phyloP scores from a whole-genome alignment of 768 basidiomycete species.

The Suillus weaverae region DNA sequence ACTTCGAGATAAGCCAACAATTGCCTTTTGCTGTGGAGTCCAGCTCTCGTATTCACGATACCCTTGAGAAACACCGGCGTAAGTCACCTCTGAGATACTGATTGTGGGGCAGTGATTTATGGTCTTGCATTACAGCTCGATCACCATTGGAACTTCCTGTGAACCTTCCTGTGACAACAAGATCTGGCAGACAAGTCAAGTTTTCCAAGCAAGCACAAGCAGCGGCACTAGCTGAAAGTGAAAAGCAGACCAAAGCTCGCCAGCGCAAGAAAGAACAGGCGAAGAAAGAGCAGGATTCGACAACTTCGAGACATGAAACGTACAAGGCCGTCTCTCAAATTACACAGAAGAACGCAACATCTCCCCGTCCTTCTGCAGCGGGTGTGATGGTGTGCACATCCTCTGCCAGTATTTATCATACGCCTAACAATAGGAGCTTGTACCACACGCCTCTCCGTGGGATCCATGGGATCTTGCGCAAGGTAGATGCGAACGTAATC shows the following conservation, averaged over 20 bases:
- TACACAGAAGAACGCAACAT: background rate
- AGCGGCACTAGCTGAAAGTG: constrained; percentile 7
- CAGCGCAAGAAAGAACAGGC: constrained; percentile 8
- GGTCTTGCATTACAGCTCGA: constrained; percentile 9
- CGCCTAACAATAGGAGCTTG: constrained; percentile 4
- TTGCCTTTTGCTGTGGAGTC: constrained; percentile 30
- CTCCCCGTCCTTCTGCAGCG: constrained; percentile 1
- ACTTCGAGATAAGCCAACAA: constrained; percentile 32
- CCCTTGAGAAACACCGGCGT: constrained; percentile 15
- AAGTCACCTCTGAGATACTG: constrained; percentile 5
- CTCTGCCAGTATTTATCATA: constrained; percentile 9
- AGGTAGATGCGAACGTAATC: background rate
- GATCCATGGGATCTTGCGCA: background rate
- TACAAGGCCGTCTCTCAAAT: background rate
- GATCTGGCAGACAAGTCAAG: constrained; percentile 26
- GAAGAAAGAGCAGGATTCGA: constrained; percentile 2
- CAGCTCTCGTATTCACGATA: constrained; percentile 23
- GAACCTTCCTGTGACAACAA: constrained; percentile 18
- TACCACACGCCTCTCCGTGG: constrained; percentile 10
- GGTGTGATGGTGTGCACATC: background rate
- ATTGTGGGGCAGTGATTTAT: constrained; percentile 10
- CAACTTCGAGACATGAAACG: background rate
- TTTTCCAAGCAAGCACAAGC: constrained; percentile 19
- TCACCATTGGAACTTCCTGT: constrained; percentile 7
- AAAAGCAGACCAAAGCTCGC: background rate